These are phyloP conservation scores for Pneumocystis wakefieldiae DNA, from an alignment of 1,139 yeast genomes.

Conservation along the genomic window DNA sequence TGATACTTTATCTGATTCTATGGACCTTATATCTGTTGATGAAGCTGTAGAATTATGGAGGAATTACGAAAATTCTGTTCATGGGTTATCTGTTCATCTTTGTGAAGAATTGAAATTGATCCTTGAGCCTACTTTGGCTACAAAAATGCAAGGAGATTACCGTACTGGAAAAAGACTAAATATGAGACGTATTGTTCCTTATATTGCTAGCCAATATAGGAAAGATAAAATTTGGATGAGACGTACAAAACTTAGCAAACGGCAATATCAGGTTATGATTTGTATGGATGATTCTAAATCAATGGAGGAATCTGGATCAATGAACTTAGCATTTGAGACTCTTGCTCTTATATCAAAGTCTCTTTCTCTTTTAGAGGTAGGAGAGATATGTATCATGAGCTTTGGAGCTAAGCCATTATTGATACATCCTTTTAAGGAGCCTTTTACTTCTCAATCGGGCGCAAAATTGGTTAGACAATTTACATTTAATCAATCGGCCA, in stretches of 20 bases:
- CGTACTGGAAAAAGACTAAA: conserved; percentile 93
- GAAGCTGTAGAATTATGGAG: conserved; percentile 72
- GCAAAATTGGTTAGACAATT: conserved; percentile 76
- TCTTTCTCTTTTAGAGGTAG: conserved; percentile 82
- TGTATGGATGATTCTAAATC: conserved; percentile 96
- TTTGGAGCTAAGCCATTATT: conserved; percentile 77
- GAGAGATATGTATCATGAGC: conserved; percentile 77
- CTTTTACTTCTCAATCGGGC: conserved; percentile 72
- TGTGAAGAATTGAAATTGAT: conserved; percentile 89
- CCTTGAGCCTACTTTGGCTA: conserved; percentile 87
- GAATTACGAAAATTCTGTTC: conserved; percentile 65
- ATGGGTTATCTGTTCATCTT: conserved; percentile 70
- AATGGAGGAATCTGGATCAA: conserved; percentile 79
- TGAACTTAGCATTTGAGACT: conserved; percentile 83
- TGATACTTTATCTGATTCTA: not conserved
- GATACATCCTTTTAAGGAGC: conserved; percentile 80
- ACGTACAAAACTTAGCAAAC: conserved; percentile 91
- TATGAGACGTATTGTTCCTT: conserved; percentile 94
- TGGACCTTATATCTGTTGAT: conserved; percentile 32
- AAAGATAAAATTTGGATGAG: conserved; percentile 98
- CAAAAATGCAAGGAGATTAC: conserved; percentile 87
- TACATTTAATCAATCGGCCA: conserved; percentile 74
- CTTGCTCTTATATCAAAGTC: conserved; percentile 92
- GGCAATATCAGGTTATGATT: conserved; percentile 94
- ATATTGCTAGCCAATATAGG: conserved; percentile 92